Evolutionary conservation across 805 yeast species (phyloP).

Genomic region (Hanseniaspora singularis): DNA sequence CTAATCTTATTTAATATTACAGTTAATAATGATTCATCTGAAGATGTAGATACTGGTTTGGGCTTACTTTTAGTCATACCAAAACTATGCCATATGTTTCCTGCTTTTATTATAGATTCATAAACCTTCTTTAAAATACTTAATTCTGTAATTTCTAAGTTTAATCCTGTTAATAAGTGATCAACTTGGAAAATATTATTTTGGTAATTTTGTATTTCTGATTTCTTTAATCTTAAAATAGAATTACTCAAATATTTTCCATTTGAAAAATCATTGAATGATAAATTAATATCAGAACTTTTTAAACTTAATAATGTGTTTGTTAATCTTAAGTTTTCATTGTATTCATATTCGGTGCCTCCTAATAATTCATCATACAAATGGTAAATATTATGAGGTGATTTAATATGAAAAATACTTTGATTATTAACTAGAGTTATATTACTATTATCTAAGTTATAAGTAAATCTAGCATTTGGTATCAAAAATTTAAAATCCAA

Average conservation of each 20-base stretch:
- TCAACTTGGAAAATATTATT: constrained; percentile 11
- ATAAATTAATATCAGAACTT: constrained; percentile 2
- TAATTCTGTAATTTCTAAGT: neutral
- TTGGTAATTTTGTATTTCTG: constrained; percentile 14
- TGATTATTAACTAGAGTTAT: constrained; percentile 4
- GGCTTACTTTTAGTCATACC: neutral
- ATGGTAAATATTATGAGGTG: constrained; percentile 10
- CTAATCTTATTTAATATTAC: neutral
- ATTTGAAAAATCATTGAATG: neutral
- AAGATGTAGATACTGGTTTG: no score
- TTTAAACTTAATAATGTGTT: constrained; percentile 11
- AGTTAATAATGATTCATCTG: neutral
- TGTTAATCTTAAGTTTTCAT: constrained; percentile 11
- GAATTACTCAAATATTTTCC: neutral
- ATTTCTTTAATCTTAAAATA: neutral
- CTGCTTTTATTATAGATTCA: neutral
- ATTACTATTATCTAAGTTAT: constrained; percentile 6
- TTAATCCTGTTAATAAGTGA: constrained; percentile 5
- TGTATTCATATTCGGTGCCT: neutral
- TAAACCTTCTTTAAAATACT: neutral
- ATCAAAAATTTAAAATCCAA: constrained; percentile 11
- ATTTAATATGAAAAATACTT: constrained; percentile 11
- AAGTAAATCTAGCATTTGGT: constrained; percentile 11
- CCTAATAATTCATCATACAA: constrained; percentile 14
- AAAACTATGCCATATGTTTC: neutral